Percentiles rank a stretch among this genome's conserved stretches.
phyloP scores from a whole-genome alignment of 2,329 filamentous ascomycete genomes.

The Colletotrichum kahawae region DNA sequence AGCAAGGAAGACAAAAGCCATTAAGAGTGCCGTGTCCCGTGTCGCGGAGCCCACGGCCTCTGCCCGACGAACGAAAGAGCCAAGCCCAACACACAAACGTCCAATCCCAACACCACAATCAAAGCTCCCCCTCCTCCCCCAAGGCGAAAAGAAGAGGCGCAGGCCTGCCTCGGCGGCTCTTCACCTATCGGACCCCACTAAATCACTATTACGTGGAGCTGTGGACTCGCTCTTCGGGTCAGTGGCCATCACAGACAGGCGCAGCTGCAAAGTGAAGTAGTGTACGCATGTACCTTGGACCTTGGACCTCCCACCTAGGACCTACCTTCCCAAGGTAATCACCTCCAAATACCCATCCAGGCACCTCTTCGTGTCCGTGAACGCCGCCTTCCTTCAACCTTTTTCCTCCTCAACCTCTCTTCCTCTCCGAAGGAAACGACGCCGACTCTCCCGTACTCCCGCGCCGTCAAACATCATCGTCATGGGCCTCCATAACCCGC shows the following conservation, averaged over 20 bases:
- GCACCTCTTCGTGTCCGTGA: background rate
- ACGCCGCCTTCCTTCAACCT: background rate
- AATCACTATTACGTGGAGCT: constrained; percentile 16
- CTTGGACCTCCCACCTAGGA: background rate
- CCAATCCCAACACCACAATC: background rate
- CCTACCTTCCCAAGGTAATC: constrained; percentile 1
- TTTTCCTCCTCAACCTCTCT: background rate
- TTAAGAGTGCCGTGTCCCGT: background rate
- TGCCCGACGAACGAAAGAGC: background rate
- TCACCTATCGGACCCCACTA: constrained; percentile 11
- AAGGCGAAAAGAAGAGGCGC: constrained; percentile 10
- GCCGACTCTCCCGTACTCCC: background rate
- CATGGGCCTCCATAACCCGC: constrained; percentile 71
- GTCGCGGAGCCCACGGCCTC: background rate
- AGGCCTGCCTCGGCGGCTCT: constrained; percentile 15
- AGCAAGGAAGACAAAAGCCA: background rate
- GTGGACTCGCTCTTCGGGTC: background rate
- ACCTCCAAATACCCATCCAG: background rate
- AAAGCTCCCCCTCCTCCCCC: background rate
- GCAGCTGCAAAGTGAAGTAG: background rate
- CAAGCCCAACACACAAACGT: background rate
- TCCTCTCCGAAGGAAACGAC: background rate
- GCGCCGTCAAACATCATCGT: constrained; percentile 19
- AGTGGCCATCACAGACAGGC: background rate
- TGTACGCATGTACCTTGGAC: background rate